Conservation (phyloP, 257 asterid genomes). For the Leptodermis oblonga region DNA sequence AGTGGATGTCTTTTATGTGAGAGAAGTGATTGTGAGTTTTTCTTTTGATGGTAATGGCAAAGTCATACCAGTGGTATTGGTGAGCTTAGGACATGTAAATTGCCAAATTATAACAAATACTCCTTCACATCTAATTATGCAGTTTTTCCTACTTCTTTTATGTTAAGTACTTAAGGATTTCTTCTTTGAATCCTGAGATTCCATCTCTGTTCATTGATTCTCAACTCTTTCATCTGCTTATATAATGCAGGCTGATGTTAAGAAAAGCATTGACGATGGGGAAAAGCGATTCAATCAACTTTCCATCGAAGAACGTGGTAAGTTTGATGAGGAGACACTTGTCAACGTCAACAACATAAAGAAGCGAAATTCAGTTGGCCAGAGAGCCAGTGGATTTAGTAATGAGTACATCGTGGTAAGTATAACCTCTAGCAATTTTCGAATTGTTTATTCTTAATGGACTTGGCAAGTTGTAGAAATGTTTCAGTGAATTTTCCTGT, state of each 20-base stretch:
- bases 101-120: neutral
- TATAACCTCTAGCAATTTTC: neutral
- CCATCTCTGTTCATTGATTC: neutral
- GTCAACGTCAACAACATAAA: conserved; percentile 82
- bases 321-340: conserved; percentile 97
- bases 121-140: neutral
- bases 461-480: neutral
- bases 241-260: conserved; percentile 69
- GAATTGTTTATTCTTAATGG: neutral
- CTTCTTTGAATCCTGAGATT: neutral
- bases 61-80: neutral
- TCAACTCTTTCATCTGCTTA: conserved; percentile 7
- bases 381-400: conserved; percentile 61
- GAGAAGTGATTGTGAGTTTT: neutral
- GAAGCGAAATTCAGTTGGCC: conserved; percentile 53
- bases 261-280: conserved; percentile 67
- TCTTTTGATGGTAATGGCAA: neutral
- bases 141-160: neutral
- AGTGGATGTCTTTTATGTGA: neutral
- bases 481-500: neutral
- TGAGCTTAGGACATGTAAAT: neutral
- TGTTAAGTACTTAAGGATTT: neutral
- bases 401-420: conserved; percentile 97
- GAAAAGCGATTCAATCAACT: conserved; percentile 77
- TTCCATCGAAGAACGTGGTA: conserved; percentile 92